Base-by-base conservation (phyloP, 1,139 yeast species). In the Scheffersomyces titani region DNA sequence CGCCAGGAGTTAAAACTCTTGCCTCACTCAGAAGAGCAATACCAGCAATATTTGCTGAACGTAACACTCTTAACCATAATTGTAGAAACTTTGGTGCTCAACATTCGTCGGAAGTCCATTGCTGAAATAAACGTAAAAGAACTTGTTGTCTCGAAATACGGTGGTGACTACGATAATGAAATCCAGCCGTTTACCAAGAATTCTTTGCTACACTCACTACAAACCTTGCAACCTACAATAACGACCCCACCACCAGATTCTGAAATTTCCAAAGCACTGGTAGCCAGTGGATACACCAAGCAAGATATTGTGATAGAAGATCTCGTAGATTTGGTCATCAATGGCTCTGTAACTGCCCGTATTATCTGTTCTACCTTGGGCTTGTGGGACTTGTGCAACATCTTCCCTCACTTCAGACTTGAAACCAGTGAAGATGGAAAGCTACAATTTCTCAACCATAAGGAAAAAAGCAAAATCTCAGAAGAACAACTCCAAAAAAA, bases 291-390 rank as follows among this genome's bases (percentile, higher is more conserved):
- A 19, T 19, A 19, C 19, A 21, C 9, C 30, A 48, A 50, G 18
- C 40, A 44, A 19, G 60, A 60, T 9, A 49, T 66, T 16, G 55
- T 58, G 2, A 49, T 67, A 22, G 20, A 16, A 3, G 65, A 59
- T 7, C 51, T 72, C 19, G 59, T 69, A 3, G 58, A 60, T 1
- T 56, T 65, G 20, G 60, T 70, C 1, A 50, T 59, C n/a, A 56
- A 61, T 1, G 74, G 70, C 0, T 60, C 61, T 19, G 63, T 75
- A 3, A 64, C 77, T 3, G 69, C 68, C 11, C 61, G 78, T 51
- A 68, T 73, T 2, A 53, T 76, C 9, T 74, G 77, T 56, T 69
- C 76, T 19, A 61, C 67, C 20, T 56, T 75, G 47, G 80, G 77
- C 3, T 51, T 74, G 44, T 76, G 78, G 78, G 77, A 75, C 55